phyloP scores from a whole-genome alignment of 1,284 basidiomycete genomes.

The Phenoliferia sp. region DNA sequence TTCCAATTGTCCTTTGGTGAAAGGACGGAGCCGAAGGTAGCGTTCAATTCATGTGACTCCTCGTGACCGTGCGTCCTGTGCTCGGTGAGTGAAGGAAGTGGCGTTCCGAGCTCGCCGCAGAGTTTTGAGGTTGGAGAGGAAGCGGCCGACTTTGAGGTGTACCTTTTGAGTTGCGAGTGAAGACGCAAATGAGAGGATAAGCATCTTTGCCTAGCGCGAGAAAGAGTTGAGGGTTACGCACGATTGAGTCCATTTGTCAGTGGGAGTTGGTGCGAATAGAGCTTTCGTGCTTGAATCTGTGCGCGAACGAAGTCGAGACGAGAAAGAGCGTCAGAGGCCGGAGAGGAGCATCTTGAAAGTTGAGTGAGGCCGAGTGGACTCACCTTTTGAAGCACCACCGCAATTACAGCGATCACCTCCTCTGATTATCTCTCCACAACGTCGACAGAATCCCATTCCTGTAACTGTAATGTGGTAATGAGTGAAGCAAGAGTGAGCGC shows the following conservation, averaged over 20 bases:
- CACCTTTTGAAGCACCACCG: conserved; percentile 17
- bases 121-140: neutral
- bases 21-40: neutral
- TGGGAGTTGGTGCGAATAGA: neutral
- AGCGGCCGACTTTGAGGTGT: neutral
- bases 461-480: no score
- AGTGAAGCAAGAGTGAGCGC: no score
- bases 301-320: no score
- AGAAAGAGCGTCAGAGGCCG: neutral
- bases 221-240: neutral
- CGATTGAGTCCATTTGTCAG: conserved; percentile 25
- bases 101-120: neutral
- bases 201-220: neutral
- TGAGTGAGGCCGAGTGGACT: conserved; percentile 9
- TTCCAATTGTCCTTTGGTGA: conserved; percentile 20
- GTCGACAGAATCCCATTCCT: conserved; percentile 28
- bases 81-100: neutral
- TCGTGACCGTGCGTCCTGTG: neutral
- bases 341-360: neutral
- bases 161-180: neutral
- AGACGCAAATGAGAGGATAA: neutral
- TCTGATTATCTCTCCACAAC: conserved; percentile 22
- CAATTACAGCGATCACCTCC: conserved; percentile 16
- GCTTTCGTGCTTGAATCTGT: conserved; percentile 18
- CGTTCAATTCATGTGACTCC: neutral